Base-by-base conservation (phyloP, 352 stramenopile genomes). In the Phytopythium montanum region DNA sequence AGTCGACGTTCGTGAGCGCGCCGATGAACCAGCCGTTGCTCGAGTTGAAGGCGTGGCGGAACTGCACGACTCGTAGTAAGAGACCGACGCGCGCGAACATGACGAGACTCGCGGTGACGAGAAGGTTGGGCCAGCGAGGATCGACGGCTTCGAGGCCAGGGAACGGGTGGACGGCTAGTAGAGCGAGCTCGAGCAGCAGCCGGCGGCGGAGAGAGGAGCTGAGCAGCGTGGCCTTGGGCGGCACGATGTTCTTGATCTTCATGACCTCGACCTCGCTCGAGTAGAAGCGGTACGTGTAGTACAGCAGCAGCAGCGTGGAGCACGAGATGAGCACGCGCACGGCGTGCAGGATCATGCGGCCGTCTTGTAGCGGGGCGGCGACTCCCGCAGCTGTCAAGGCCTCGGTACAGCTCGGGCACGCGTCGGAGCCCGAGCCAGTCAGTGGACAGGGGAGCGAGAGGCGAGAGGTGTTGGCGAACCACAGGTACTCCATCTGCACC, bases 1-100 rank as follows among this genome's bases (percentile, higher is more conserved):
- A 93, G 61, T 93, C 79, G 29, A 93, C 78, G 51, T 90, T 90
- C 23, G 84, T 93, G 45, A 91, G 69, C 48, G 84, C 64, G 34
- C 77, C 68, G 58, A 93, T 91, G 65, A 93, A 93, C 79, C 81
- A 89, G 42, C 81, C 79, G 59, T 91, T 90, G 69, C 72, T 90
- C 55, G 79, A 81, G 56, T 91, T 93, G 67, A 93, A 89, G 61
- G 80, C 78, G 66, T 79, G 80, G 44, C 72, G 78, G 56, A 81
- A 84, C 53, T 86, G 68, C 44, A 87, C 68, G 26, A 89, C 73
- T 25, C 81, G 77, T 16, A 87, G 34, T 10, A 85, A 49, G 56
- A 92, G 70, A 44, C 54, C 71, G 19, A 90, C 61, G 31, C 82
- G 72, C 18, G 56, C 36, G 39, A 88, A 87, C 80, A 90, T 92